Percentiles rank a stretch among this genome's conserved stretches.
Evolutionary conservation across 495 filamentous ascomycete genomes (phyloP).

Genomic region (Aspergillus taichungensis): DNA sequence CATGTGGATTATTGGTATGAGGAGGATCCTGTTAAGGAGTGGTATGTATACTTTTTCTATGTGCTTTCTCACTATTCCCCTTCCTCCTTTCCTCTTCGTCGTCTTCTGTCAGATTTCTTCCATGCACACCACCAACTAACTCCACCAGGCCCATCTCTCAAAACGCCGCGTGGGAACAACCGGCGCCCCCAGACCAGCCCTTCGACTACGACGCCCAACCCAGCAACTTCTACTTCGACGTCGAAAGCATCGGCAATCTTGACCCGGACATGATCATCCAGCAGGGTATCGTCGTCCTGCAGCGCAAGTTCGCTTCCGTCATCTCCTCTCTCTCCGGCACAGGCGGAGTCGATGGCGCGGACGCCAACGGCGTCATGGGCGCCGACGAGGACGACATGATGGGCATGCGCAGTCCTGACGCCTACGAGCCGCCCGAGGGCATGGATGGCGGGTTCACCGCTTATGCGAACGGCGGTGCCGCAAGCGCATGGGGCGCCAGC

Average conservation of each 20-base stretch:
- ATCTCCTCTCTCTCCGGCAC: conserved; percentile 59
- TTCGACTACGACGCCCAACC: conserved; percentile 90
- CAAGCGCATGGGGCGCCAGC: conserved; percentile 56
- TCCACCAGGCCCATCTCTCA: conserved; percentile 66
- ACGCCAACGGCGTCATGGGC: conserved; percentile 41
- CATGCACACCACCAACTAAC: too few species aligned
- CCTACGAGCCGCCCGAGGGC: conserved; percentile 47
- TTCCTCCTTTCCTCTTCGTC: background rate
- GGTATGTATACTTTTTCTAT: conserved; percentile 49
- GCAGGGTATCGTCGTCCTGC: conserved; percentile 80
- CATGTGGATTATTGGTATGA: conserved; percentile 95
- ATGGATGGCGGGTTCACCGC: conserved; percentile 71
- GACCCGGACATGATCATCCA: conserved; percentile 81
- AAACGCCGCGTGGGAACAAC: conserved; percentile 75
- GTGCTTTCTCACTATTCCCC: background rate
- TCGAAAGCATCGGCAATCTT: conserved; percentile 80
- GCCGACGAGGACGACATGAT: conserved; percentile 44
- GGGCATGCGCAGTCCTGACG: conserved; percentile 53
- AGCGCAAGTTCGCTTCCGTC: conserved; percentile 80
- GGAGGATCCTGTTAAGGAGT: conserved; percentile 72
- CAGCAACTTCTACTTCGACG: conserved; percentile 78
- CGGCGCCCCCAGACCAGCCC: conserved; percentile 67
- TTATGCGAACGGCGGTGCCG: conserved; percentile 51
- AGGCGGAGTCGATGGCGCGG: conserved; percentile 23
- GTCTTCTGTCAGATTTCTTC: conserved; percentile 1